A percentile compares a stretch with the other conserved stretches of the same genome.
Conservation (phyloP, 140 eudicot genomes). For the Oenanthe javanica region DNA sequence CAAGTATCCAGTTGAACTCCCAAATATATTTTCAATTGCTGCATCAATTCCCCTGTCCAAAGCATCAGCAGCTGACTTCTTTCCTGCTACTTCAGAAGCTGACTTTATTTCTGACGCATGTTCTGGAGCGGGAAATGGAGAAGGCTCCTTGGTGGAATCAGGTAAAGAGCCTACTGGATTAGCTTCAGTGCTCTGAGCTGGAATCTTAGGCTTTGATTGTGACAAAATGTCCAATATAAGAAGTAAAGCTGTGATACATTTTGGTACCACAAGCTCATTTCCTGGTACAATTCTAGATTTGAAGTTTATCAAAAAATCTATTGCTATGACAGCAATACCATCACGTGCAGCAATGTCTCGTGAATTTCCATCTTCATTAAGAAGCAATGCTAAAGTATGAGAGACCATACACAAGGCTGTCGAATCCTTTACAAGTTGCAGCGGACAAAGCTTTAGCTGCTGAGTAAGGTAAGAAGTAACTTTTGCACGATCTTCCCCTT, state of each 20-base stretch:
- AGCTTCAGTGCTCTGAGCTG: constrained; percentile 46
- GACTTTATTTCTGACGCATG: constrained; percentile 10
- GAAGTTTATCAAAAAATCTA: constrained; percentile 56
- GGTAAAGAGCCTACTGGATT: constrained; percentile 28
- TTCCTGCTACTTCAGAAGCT: constrained; percentile 19
- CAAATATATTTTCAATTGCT: constrained; percentile 58
- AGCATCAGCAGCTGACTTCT: constrained; percentile 27
- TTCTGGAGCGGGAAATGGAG: constrained; percentile 25
- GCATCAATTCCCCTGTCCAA: constrained; percentile 30
- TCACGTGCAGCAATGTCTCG: constrained; percentile 67
- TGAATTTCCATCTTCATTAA: constrained; percentile 68
- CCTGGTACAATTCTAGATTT: constrained; percentile 36
- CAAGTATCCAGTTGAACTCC: constrained; percentile 88
- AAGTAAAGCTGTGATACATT: constrained; percentile 80
- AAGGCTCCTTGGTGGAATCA: constrained; percentile 32
- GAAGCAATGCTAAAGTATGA: constrained; percentile 80
- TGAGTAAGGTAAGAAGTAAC: constrained; percentile 66
- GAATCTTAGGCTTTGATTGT: constrained; percentile 58
- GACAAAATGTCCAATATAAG: constrained; percentile 81
- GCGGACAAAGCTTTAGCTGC: constrained; percentile 70
- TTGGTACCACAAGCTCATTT: constrained; percentile 46
- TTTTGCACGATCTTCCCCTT: constrained; percentile 86
- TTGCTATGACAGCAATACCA: constrained; percentile 52
- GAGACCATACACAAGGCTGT: constrained; percentile 69
- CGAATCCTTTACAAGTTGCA: constrained; percentile 57